Evolutionary conservation across 2,329 filamentous ascomycete genomes (phyloP), one percentile per base, ranked within the genome.

Genomic region (Fusarium nygamai): DNA sequence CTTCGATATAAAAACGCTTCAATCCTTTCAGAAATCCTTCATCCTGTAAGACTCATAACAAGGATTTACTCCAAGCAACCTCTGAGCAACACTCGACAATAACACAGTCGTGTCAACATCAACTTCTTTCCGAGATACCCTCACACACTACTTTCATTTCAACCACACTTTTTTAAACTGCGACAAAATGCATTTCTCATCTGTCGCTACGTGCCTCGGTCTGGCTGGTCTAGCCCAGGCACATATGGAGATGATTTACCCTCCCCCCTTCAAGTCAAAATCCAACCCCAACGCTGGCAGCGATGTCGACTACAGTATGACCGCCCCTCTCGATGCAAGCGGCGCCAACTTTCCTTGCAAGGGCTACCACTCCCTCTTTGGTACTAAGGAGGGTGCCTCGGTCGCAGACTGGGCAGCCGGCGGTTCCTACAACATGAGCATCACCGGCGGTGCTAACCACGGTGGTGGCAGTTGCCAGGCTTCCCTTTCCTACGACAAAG

Each of bases 271-370:
- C 76, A 83, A 83, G 63, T 88, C 87, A 78, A 88, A 87, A 82
- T 81, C 80, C 81, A 89, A 90, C 83, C 83, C 85, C 54, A 82
- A 85, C 77, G 77, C 79, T 68, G 78, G 78, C 48, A 83, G 83
- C 63, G 82, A 87, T 62, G 86, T 90, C 79, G 92, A 95, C 84
- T 94, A 92, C 85, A 89, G 88, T 76, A 94, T 94, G 84, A 93
- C 91, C 41, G 86, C 87, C 22, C 94, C 94, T 6, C 86, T 96
- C 54, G 80, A 83, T 5, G 79, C 85, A 27, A 84, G 86, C 68
- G 92, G 92, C 33, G 85, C 86, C 67, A 88, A 95, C 82, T 96
- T 90, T 81, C 92, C 93, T 10, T 96, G 94, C 88, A 95, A 95
- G 85, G 91, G 92, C 73, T 86, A 86, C 80, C 85, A 88, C 57